Conservation (phyloP, 148 eudicot species). For the Rhododendron mucronatum region DNA sequence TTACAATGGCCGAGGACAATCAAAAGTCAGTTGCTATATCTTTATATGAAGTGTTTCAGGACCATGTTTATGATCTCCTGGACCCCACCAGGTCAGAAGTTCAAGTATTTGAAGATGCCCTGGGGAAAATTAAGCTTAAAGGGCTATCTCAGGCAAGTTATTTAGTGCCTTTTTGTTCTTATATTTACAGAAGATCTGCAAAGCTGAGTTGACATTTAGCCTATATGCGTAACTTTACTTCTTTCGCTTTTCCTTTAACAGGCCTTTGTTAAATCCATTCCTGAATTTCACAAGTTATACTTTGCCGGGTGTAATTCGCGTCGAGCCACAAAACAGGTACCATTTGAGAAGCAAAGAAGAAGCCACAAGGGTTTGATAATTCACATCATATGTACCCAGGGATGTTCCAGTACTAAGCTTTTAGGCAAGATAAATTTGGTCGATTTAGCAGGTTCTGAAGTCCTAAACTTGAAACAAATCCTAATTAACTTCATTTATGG, state of each 20-base stretch:
- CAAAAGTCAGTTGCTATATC: slow-evolving; percentile 53
- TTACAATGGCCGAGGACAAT: slow-evolving; percentile 41
- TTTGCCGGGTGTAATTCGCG: slow-evolving; percentile 15
- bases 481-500: background rate
- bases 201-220: background rate
- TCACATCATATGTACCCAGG: slow-evolving; percentile 40
- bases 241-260: slow-evolving; percentile 16
- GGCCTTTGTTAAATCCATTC: slow-evolving; percentile 50
- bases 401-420: slow-evolving; percentile 28
- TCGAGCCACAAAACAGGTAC: slow-evolving; percentile 31
- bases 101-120: slow-evolving; percentile 64
- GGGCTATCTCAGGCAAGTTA: slow-evolving; percentile 77
- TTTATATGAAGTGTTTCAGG: slow-evolving; percentile 65
- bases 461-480: background rate
- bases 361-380: slow-evolving; percentile 75
- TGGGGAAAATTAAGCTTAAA: slow-evolving; percentile 67
- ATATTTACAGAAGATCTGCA: background rate
- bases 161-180: background rate
- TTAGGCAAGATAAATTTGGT: slow-evolving; percentile 74
- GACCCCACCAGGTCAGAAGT: slow-evolving; percentile 54
- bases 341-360: slow-evolving; percentile 36
- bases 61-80: slow-evolving; percentile 62
- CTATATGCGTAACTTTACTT: background rate
- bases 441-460: slow-evolving; percentile 73
- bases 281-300: slow-evolving; percentile 54